Evolutionary conservation across 805 yeast genomes (phyloP).

Genomic region (Ogataea corticis): DNA sequence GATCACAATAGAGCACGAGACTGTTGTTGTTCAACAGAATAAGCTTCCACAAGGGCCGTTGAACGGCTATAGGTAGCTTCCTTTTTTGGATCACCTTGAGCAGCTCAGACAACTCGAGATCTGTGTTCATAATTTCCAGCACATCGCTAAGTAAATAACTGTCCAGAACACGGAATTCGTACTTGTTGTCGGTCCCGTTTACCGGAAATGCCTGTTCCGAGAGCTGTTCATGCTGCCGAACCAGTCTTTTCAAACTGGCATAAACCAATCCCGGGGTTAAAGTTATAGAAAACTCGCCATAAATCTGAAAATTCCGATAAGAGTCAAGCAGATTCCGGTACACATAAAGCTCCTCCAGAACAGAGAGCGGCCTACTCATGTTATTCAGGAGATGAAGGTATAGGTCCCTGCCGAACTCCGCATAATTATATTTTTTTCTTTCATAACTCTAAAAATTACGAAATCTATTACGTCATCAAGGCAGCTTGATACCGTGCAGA

Average conservation of each 20-base stretch:
- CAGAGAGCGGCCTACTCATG: neutral
- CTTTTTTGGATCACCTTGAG: slow-evolving; percentile 5
- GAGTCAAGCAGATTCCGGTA: slow-evolving; percentile 1
- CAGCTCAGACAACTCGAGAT: slow-evolving; percentile 4
- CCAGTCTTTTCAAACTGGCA: slow-evolving; percentile 14
- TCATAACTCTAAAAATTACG: too few relatives aligned
- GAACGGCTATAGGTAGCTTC: slow-evolving; percentile 4
- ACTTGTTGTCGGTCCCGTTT: neutral
- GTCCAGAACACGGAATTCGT: slow-evolving; percentile 5
- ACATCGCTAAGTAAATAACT: slow-evolving; percentile 17
- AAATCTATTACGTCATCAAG: slow-evolving; percentile 23
- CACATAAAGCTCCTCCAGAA: slow-evolving; percentile 13
- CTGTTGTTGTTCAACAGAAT: slow-evolving; percentile 15
- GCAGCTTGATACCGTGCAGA: slow-evolving; percentile 48
- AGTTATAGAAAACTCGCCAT: slow-evolving; percentile 15
- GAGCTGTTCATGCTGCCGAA: slow-evolving; percentile 19
- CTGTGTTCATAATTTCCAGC: slow-evolving; percentile 17
- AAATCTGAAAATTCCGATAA: slow-evolving; percentile 15
- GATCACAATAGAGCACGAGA: slow-evolving; percentile 31
- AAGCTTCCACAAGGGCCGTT: slow-evolving; percentile 26
- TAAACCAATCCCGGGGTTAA: slow-evolving; percentile 12
- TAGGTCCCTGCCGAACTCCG: too few relatives aligned
- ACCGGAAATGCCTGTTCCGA: slow-evolving; percentile 15
- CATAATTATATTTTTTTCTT: too few relatives aligned
- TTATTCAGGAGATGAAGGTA: too few relatives aligned